Base-by-base conservation (phyloP, 2,329 filamentous ascomycete species). In the Aspergillus jensenii region DNA sequence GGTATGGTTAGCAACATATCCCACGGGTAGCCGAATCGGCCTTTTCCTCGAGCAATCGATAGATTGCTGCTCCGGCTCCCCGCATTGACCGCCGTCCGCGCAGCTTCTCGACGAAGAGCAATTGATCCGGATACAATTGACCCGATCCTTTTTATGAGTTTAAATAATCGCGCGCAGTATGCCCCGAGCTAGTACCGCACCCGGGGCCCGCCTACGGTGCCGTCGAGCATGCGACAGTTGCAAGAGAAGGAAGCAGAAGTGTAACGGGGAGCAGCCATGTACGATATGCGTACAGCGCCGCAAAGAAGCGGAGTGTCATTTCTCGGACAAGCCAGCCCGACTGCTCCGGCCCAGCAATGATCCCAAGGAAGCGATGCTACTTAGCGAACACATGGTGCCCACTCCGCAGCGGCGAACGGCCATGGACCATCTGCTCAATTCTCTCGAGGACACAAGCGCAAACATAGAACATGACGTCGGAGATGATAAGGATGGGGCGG, bases 201-300 rank as follows among this genome's bases (percentile, higher is more conserved):
- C 70, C 5, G 67, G 71, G 9, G 66, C 66, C 27, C 69, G 71
- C 21, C 69, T 74, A 46, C 69, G 72, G 45, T 74, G 73, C 58
- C 65, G 70, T 41, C 70, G 74, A 52, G 77, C 77, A 15, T 80
- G 78, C 63, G 74, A 78, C 56, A 76, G 74, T 49, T 80, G 78
- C 69, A 80, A 78, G 61, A 65, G 75, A 23, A 71, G 79, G 52
- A 81, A 81, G 62, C 80, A 82, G 59, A 82, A 82, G 66, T 83
- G 81, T 64, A 77, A 83, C 59, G 81, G 81, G 40, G 72, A 76
- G 50, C 72, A 78, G 49, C 81, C 81, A 43, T 83, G 81, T 59
- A 74, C 74, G n/a, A 81, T 82, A 54, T 83, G 81, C 65, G 69
- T 75, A 5, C 74, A 75, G 54, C 70, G 70, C 68, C 77, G 70